These are phyloP conservation scores for Neoarthrinium moseri DNA, from an alignment of 2,329 filamentous ascomycete species.

Conservation along the genomic window DNA sequence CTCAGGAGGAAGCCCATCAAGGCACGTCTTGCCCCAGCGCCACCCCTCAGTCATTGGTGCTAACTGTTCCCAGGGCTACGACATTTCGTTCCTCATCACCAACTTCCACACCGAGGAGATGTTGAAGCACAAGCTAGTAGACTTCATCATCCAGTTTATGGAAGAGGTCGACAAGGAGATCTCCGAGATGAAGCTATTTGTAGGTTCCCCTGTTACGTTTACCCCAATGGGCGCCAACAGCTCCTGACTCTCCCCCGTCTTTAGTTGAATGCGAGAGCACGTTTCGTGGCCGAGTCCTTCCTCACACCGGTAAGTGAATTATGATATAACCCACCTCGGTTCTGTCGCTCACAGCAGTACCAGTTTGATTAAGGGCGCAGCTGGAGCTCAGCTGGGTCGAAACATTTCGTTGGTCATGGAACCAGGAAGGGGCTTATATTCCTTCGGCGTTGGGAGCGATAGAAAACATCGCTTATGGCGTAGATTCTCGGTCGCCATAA, in stretches of 20 bases:
- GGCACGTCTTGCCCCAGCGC: slow-evolving; percentile 45
- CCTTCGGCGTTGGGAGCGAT: neutral
- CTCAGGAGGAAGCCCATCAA: slow-evolving; percentile 92
- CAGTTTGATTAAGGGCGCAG: neutral
- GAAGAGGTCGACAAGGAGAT: slow-evolving; percentile 99
- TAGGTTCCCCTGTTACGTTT: slow-evolving; percentile 49
- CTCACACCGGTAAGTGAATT: slow-evolving; percentile 63
- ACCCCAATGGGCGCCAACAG: slow-evolving; percentile 2
- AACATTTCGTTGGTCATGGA: neutral
- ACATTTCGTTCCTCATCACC: slow-evolving; percentile 97
- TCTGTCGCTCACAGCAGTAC: neutral
- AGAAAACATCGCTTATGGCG: no score
- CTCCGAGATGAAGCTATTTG: slow-evolving; percentile 99
- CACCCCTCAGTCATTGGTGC: neutral
- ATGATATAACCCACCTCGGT: neutral
- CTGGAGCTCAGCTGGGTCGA: no score
- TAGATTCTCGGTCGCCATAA: no score
- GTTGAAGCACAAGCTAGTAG: slow-evolving; percentile 98
- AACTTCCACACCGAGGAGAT: slow-evolving; percentile 99
- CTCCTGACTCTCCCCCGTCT: slow-evolving; percentile 26
- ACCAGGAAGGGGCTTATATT: neutral
- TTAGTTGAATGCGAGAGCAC: slow-evolving; percentile 90
- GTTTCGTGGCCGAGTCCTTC: slow-evolving; percentile 98
- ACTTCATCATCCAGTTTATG: slow-evolving; percentile 99
- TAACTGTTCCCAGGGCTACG: slow-evolving; percentile 69